A percentile compares a stretch with the other conserved stretches of the same genome.
These are phyloP conservation scores for Coemansia aciculifera DNA, from an alignment of 192 early-diverging fungal genomes.

Conservation along the genomic window DNA sequence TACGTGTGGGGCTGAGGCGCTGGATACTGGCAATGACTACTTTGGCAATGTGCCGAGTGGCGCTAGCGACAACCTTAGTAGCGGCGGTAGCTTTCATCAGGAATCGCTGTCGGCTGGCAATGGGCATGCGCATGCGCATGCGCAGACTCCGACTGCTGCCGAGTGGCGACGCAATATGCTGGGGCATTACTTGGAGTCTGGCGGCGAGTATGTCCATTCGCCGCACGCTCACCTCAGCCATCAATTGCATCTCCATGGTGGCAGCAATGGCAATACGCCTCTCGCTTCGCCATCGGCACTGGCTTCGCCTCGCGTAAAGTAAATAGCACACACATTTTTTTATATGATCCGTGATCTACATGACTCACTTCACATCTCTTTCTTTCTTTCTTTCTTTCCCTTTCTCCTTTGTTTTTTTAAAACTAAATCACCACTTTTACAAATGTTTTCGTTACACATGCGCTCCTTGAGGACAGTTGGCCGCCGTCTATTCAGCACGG, in stretches of 20 bases:
- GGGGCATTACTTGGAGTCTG: constrained; percentile 21
- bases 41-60: constrained; percentile 27
- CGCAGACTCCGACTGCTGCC: constrained; percentile 14
- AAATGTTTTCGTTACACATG: constrained; percentile 25
- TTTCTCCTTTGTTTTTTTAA: not conserved
- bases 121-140: no score
- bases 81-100: not conserved
- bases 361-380: not conserved
- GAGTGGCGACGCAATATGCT: constrained; percentile 43
- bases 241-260: constrained; percentile 6
- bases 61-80: constrained; percentile 13
- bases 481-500: constrained; percentile 30
- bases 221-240: not conserved
- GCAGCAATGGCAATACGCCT: not conserved
- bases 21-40: constrained; percentile 22
- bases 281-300: constrained; percentile 18
- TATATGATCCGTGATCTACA: not conserved
- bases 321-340: not conserved
- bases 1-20: constrained; percentile 5
- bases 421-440: not conserved
- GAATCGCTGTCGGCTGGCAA: not conserved
- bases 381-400: not conserved
- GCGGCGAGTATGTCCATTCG: constrained; percentile 1
- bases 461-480: constrained; percentile 7
- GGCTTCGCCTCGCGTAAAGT: constrained; percentile 38